Evolutionary conservation across 2,329 filamentous ascomycete species (phyloP), one percentile per base, ranked within the genome.

Genomic region (Trichophyton rubrum): DNA sequence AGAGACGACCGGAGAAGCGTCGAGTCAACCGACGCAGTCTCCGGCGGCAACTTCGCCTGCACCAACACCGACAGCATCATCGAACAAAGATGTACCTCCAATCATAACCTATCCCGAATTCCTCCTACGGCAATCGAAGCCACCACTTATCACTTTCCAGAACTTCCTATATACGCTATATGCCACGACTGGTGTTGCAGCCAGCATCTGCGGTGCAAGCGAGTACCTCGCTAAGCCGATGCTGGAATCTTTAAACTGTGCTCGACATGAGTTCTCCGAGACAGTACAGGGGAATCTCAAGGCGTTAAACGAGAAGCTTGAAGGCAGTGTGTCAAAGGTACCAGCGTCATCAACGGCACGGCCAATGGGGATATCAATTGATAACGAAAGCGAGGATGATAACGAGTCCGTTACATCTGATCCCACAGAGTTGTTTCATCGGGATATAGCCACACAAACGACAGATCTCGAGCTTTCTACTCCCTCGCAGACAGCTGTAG

Each of bases 91-190:
- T 63, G 70, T 80, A 24, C 79, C 83, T 17, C 83, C 83, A 3
- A 84, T 86, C 61, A 83, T 86, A 64, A 85, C 84, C 53, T 86
- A 86, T 67, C 83, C 83, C 3, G 83, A 86, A 69, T 86, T 85
- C 66, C 78, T 86, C 45, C 74, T 82, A 51, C 77, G 83, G 63
- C 75, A 82, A 8, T 74, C 78, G 63, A 82, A 82, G 64, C 81
- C 81, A 8, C 83, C 83, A 0, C 75, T 86, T 17, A 79, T 86
- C 35, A 84, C 82, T 5, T 76, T 82, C 57, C 72, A 73, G n/a
- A 78, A 78, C 38, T 72, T 85, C 3, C 67, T 82, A 35, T 82
- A 78, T 64, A 81, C 82, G 1, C 72, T 81, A 60, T 85, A 85
- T 64, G 74, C 78, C 20, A 75, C 81, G 9, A 79, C 79, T 8